phyloP scores from a whole-genome alignment of 2,329 filamentous ascomycete genomes.

The Calonectria leucothoes region DNA sequence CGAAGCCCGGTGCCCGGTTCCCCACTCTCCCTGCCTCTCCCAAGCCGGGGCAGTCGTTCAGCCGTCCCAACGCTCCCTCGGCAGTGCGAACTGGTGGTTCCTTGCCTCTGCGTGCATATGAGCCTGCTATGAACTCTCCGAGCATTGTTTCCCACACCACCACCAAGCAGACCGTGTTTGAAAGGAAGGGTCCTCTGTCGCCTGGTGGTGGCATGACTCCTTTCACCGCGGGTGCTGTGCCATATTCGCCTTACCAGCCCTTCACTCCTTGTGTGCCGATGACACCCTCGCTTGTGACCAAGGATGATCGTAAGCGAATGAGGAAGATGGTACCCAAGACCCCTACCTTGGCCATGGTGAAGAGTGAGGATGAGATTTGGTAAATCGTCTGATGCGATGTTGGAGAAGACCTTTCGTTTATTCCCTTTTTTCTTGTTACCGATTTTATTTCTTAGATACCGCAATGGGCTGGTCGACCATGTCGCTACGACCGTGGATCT shows the following conservation, averaged over 20 bases:
- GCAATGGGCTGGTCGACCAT: constrained; percentile 31
- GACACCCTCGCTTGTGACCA: constrained; percentile 79
- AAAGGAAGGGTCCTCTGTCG: constrained; percentile 65
- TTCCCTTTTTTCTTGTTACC: constrained; percentile 16
- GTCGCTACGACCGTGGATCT: constrained; percentile 36
- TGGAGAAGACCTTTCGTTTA: constrained; percentile 18
- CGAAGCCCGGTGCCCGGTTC: constrained; percentile 48
- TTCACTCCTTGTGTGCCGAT: constrained; percentile 81
- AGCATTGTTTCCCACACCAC: constrained; percentile 57
- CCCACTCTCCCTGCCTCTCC: constrained; percentile 61
- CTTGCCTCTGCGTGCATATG: constrained; percentile 72
- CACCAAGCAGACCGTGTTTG: constrained; percentile 74
- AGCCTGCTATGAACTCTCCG: constrained; percentile 66
- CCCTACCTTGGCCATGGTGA: constrained; percentile 71
- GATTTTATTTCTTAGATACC: constrained; percentile 39
- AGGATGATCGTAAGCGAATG: constrained; percentile 76
- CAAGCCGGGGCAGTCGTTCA: constrained; percentile 62
- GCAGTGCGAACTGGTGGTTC: constrained; percentile 68
- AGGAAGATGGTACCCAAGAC: constrained; percentile 73
- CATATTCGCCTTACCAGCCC: constrained; percentile 84
- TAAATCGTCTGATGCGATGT: constrained; percentile 46
- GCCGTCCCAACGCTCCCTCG: constrained; percentile 61
- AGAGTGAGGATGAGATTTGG: constrained; percentile 74
- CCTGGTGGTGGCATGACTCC: constrained; percentile 72
- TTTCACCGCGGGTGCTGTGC: constrained; percentile 69